Evolutionary conservation across 208 protist genomes (phyloP).

Genomic region (Acanthamoeba royreba): DNA sequence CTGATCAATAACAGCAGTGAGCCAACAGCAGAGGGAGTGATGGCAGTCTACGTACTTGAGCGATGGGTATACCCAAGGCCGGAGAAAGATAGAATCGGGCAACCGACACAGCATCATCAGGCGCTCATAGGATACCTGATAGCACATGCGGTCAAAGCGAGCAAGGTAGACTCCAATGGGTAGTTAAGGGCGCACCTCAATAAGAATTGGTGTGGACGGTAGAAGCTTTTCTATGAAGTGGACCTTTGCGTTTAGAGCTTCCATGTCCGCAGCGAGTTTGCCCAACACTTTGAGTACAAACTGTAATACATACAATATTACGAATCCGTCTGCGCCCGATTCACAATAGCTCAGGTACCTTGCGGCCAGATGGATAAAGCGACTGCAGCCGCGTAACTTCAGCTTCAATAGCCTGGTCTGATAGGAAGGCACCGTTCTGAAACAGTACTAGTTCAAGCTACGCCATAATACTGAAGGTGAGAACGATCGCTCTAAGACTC

Average conservation of each 20-base stretch:
- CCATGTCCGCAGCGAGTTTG: conserved; percentile 22
- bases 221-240: not conserved
- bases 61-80: not conserved
- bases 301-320: too few species aligned
- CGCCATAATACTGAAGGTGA: not conserved
- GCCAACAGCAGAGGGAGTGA: too few species aligned
- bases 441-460: not conserved
- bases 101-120: conserved; percentile 5
- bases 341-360: not conserved
- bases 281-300: conserved; percentile 34
- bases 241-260: not conserved
- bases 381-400: not conserved
- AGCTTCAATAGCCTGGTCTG: not conserved
- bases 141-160: too few species aligned
- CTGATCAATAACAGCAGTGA: not conserved
- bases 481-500: too few species aligned
- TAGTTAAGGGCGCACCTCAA: not conserved
- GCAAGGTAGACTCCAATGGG: too few species aligned
- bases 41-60: not conserved
- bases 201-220: not conserved
- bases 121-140: conserved; percentile 13
- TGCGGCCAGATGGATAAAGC: not conserved
- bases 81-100: conserved; percentile 25
- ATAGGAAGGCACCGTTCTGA: not conserved
- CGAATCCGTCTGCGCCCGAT: not conserved